Evolutionary conservation across 75 land plant genomes (phyloP).

Genomic region (Pinus albicaulis): DNA sequence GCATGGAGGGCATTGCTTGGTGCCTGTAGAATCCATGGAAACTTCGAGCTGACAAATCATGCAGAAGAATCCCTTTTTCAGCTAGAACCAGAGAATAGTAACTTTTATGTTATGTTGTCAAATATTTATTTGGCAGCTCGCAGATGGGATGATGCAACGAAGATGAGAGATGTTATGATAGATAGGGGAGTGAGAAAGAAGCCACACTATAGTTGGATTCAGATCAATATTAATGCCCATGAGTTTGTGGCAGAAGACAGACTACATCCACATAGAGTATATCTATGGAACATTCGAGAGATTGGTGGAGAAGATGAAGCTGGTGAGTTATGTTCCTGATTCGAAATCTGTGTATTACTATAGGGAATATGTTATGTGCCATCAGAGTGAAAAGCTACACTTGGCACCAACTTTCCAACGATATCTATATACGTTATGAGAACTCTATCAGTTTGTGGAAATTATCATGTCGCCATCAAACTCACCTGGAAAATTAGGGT

Average conservation of each 20-base stretch:
- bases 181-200: constrained; percentile 27
- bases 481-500: too few relatives aligned
- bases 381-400: too few relatives aligned
- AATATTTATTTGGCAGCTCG: constrained; percentile 41
- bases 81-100: constrained; percentile 39
- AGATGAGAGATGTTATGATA: constrained; percentile 34
- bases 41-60: constrained; percentile 35
- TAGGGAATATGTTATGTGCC: too few relatives aligned
- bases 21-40: constrained; percentile 46
- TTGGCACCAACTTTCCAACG: too few relatives aligned
- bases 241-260: constrained; percentile 2
- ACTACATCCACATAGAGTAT: neutral
- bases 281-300: constrained; percentile 2
- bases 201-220: constrained; percentile 36
- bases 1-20: constrained; percentile 38
- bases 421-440: too few relatives aligned
- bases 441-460: too few relatives aligned
- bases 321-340: constrained; percentile 1
- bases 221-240: constrained; percentile 8
- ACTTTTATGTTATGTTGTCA: constrained; percentile 41
- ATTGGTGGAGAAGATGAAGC: constrained; percentile 1
- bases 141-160: constrained; percentile 17
- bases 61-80: constrained; percentile 31
- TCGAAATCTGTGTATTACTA: too few relatives aligned
- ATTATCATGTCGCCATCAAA: too few relatives aligned